Base-by-base conservation (phyloP, 176 grass and related monocot species). In the Triticum aestivum region DNA sequence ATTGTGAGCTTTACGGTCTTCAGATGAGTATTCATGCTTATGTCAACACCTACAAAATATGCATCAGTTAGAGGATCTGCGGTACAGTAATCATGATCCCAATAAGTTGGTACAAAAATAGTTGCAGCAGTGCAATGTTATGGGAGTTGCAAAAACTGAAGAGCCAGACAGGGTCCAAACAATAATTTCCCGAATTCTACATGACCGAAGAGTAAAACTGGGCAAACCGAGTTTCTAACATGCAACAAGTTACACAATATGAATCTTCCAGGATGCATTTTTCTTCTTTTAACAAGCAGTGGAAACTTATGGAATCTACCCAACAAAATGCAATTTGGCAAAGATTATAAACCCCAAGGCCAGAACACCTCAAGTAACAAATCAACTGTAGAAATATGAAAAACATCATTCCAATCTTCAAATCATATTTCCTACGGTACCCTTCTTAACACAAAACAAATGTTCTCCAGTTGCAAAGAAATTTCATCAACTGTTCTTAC, bases 11-110 rank as follows among this genome's bases (percentile, higher is more conserved):
- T 94, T 63, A 97, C 95, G 12, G 90, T 94, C 68, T 97, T 97
- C 62, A 97, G 58, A 79, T 94, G 95, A 64, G 95, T 97, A 79
- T 94, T 97, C 95, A 97, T 97, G 80, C 95, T 97, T 65, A 97
- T 94, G 88, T 97, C 95, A 62, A 94, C 95, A 77, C 95, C 92
- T 97, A 73, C 14, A 85, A 81, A 78, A 68, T 27, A 27, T 62
- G 11, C 9, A 80, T 15, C 29, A 20, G 69, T 90, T 47, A 91
- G 61, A 89, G 5, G 73, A 39, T 68, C 17, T 12, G 17, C 0
- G 6, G 30, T 32, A 70, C 18, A 83, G 5, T 71, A 70, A 86
- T 35, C 61, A 81, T 14, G 3, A 79, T 12, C 5, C 7, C 15
- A 65, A 20, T n/a, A 8, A 64, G 58, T 15, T 61, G 65, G 11